phyloP scores from a whole-genome alignment of 2,329 filamentous ascomycete species.

The Coniochaeta sp. region DNA sequence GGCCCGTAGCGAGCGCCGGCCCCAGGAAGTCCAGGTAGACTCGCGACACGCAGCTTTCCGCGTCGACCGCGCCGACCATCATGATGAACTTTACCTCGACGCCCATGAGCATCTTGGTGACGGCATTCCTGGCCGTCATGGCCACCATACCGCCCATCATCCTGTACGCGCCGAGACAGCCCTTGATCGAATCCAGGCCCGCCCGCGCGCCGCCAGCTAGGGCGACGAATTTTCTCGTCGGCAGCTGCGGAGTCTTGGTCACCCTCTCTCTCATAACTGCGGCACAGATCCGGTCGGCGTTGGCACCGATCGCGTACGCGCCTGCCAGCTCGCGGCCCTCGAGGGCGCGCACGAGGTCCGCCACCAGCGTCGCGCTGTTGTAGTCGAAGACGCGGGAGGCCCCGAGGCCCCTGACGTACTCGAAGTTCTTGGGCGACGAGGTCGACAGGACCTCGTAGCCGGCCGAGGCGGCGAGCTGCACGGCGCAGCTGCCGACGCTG shows the following conservation, averaged over 20 bases:
- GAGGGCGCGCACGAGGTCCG: not conserved
- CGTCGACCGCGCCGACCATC: constrained; percentile 14
- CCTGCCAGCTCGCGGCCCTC: not conserved
- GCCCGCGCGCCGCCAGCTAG: not conserved
- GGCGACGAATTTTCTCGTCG: not conserved
- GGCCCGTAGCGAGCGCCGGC: constrained; percentile 14
- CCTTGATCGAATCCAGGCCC: not conserved
- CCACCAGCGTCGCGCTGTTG: not conserved
- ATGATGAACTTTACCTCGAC: not conserved
- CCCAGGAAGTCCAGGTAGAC: constrained; percentile 14
- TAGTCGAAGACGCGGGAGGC: constrained; percentile 3
- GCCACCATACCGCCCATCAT: not conserved
- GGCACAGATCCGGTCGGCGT: not conserved
- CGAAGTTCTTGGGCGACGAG: not conserved
- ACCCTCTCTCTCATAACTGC: not conserved
- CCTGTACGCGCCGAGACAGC: too few species aligned
- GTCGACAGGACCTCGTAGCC: constrained; percentile 8
- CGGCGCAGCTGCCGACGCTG: constrained; percentile 32
- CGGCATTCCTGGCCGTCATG: not conserved
- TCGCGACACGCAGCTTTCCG: not conserved
- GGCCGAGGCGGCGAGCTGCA: constrained; percentile 26
- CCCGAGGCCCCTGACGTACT: not conserved
- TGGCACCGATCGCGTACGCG: not conserved
- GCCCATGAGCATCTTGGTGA: constrained; percentile 9
- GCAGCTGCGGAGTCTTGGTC: not conserved